Evolutionary conservation across 352 stramenopile genomes (phyloP).

Genomic region (Peronospora destructor): DNA sequence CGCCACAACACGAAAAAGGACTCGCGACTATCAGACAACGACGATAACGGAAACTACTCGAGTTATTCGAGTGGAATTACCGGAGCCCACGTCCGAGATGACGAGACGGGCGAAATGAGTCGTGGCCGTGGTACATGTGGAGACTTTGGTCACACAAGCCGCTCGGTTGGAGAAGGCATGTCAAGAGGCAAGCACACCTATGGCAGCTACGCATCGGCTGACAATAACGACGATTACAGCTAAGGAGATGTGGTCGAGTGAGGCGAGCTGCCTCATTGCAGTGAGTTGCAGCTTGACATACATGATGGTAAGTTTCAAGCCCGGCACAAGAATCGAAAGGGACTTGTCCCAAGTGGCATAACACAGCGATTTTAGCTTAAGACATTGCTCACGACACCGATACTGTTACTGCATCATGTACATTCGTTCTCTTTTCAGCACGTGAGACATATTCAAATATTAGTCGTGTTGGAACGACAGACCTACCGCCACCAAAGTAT

Average conservation of each 20-base stretch:
- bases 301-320: not conserved
- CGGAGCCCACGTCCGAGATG: not conserved
- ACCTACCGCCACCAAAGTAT: too few species aligned
- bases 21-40: slow-evolving; percentile 3
- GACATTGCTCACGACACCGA: too few species aligned
- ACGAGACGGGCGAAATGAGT: slow-evolving; percentile 6
- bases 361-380: too few species aligned
- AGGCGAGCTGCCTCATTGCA: too few species aligned
- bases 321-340: not conserved
- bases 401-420: too few species aligned
- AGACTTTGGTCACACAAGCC: slow-evolving; percentile 1
- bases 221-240: slow-evolving; percentile 16
- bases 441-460: too few species aligned
- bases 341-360: not conserved
- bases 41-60: slow-evolving; percentile 16
- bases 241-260: not conserved
- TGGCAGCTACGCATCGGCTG: slow-evolving; percentile 6
- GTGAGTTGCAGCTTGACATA: too few species aligned
- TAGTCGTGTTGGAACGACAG: too few species aligned
- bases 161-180: not conserved
- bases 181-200: not conserved
- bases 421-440: too few species aligned
- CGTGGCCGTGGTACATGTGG: slow-evolving; percentile 6
- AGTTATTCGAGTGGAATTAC: slow-evolving; percentile 10
- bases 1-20: slow-evolving; percentile 4